phyloP scores from a whole-genome alignment of 805 yeast species.

The Ogataea nitratoaversa region DNA sequence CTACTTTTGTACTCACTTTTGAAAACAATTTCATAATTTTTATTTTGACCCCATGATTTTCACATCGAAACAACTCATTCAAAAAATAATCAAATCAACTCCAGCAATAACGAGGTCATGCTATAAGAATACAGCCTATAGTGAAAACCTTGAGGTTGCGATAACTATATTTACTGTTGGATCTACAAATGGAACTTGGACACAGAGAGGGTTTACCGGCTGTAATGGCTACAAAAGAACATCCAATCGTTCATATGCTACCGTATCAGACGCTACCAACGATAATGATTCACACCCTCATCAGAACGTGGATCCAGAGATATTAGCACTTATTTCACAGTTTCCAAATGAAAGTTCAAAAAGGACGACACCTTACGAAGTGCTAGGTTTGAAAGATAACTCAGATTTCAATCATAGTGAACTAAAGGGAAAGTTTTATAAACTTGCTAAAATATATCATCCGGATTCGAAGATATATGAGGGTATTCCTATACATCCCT shows the following conservation, averaged over 20 bases:
- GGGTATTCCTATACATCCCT: slow-evolving; percentile 12
- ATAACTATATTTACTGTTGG: neutral
- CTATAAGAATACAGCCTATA: too few relatives aligned
- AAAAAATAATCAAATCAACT: neutral
- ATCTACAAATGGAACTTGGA: too few relatives aligned
- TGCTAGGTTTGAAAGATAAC: slow-evolving; percentile 42
- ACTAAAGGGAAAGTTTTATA: slow-evolving; percentile 49
- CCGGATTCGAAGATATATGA: slow-evolving; percentile 51
- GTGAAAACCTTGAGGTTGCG: too few relatives aligned
- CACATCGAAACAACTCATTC: neutral
- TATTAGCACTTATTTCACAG: slow-evolving; percentile 20
- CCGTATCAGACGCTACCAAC: neutral
- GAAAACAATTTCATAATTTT: too few relatives aligned
- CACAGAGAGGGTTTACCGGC: too few relatives aligned
- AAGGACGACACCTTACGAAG: slow-evolving; percentile 66
- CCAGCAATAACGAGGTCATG: too few relatives aligned
- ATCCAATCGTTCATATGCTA: neutral
- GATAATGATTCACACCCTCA: neutral
- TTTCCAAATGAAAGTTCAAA: slow-evolving; percentile 40
- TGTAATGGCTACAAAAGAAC: too few relatives aligned
- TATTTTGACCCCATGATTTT: neutral
- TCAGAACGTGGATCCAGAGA: slow-evolving; percentile 17
- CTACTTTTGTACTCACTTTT: too few relatives aligned
- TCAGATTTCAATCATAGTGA: slow-evolving; percentile 32
- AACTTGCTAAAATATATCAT: slow-evolving; percentile 72